Evolutionary conservation across 139 green algal genomes (phyloP).

Genomic region (Nannochloris sp.): DNA sequence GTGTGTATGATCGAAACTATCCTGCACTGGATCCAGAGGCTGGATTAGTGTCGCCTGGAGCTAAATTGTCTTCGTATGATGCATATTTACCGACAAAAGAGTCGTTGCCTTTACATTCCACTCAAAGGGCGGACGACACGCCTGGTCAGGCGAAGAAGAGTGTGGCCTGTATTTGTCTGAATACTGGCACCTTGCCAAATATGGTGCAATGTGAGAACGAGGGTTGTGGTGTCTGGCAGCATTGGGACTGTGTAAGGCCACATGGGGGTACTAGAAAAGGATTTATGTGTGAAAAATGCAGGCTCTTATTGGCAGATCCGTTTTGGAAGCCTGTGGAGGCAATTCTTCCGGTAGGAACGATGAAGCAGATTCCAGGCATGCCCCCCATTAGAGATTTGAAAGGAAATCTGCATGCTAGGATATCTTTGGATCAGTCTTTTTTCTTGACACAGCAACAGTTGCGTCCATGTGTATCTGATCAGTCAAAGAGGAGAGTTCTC

Average conservation of each 20-base stretch:
- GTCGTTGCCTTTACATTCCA: too few species aligned
- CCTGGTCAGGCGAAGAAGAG: neutral
- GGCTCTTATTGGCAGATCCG: slow-evolving; percentile 48
- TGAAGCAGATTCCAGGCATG: slow-evolving; percentile 12
- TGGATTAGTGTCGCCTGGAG: too few species aligned
- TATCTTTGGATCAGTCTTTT: slow-evolving; percentile 20
- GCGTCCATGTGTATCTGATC: neutral
- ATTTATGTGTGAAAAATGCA: slow-evolving; percentile 48
- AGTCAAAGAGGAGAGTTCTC: slow-evolving; percentile 9
- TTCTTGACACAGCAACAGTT: slow-evolving; percentile 17
- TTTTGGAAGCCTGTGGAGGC: slow-evolving; percentile 51
- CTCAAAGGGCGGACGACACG: neutral
- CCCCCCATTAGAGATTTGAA: slow-evolving; percentile 8
- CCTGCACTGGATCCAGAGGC: too few species aligned
- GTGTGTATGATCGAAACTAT: too few species aligned
- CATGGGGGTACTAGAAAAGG: slow-evolving; percentile 3
- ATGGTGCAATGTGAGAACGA: slow-evolving; percentile 56
- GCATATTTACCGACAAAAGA: too few species aligned
- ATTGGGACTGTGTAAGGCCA: slow-evolving; percentile 34
- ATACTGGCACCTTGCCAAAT: neutral
- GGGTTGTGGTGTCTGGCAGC: slow-evolving; percentile 63
- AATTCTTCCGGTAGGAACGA: slow-evolving; percentile 30
- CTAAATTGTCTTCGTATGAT: too few species aligned
- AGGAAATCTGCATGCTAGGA: slow-evolving; percentile 14
- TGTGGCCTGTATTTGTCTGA: slow-evolving; percentile 49